Evolutionary conservation across 345 rosid genomes (phyloP), one percentile per base, ranked within the genome.

Genomic region (Dimocarpus longan): DNA sequence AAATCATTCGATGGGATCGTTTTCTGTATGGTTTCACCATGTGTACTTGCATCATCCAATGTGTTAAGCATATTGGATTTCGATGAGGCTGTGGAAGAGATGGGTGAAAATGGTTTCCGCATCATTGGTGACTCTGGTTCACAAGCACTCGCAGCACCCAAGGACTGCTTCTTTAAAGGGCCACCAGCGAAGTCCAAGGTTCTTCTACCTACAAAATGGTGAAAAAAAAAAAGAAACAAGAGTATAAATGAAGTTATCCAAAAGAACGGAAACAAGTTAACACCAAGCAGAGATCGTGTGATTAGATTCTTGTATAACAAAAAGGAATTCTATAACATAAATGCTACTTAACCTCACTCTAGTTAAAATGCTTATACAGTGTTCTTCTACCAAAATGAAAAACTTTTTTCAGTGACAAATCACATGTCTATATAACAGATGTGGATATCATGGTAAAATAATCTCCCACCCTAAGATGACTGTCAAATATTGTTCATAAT

Each of bases 81-180:
- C 57, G 88, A 86, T 78, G 93, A 81, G 46, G 84, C 81, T 10
- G 84, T 81, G 16, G 91, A 82, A 32, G 94, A 81, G 76, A 97
- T 85, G 6, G 98, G 97, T 0, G 95, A 91, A 92, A 97, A 97
- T 1, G 99, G 99, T 81, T 92, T 90, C 79, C 98, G 90, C 73
- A 89, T 80, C 85, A 88, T 77, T 50, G 94, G 92, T 46, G 99
- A 84, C 80, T 90, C 93, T 19, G 87, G 87, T 81, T 86, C 90
- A 28, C 70, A 80, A 52, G 78, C 80, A 76, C 78, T 84, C 70
- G 66, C 78, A 54, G 87, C 79, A 74, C 88, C 89, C 74, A 84
- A 87, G n/a, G 97, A 86, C 67, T 87, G 93, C 57, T 89, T 90
- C 76, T 88, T 91, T 1, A 80, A 65, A 0, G 93, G 83, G 74